Evolutionary conservation across 495 filamentous ascomycete genomes (phyloP), one percentile per base, ranked within the genome.

Genomic region (Tirmania nivea): DNA sequence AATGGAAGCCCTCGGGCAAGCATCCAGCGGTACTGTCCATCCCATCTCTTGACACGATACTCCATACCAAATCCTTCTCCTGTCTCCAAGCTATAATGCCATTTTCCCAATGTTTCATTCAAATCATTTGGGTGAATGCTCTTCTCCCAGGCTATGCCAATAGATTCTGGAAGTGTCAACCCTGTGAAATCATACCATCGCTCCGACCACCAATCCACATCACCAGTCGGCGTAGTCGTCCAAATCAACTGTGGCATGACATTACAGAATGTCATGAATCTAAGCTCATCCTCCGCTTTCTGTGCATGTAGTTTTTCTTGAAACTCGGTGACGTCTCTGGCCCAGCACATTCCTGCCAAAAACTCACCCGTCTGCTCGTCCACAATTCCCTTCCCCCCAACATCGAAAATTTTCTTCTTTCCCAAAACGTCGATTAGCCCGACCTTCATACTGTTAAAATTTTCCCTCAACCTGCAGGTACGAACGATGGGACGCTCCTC

Each of bases 181-280:
- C 81, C 80, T 0, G 81, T 86, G 59, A 80, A 84, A 49, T 75
- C 72, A 53, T 82, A 84, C 79, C 81, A 85, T 21, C 77, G 65
- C 39, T 73, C 70, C 21, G 77, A 79, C 59, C 75, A 84, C 65
- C 79, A 84, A 58, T 84, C 81, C 55, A 76, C 71, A 16, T 63
- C 52, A 1, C 81, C 80, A 10, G 76, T 70, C 2, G 77, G 69
- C 4, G 60, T 74, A 0, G 77, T 73, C 0, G 79, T 81, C 80
- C 79, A 84, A 42, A 76, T 71, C 67, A 83, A 70, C 60, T 79
- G 77, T 9, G 81, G 81, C 69, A 84, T 78, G 16, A 74, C 75
- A 52, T 84, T 79, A 56, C 77, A 80, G 52, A 85, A 84, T 11
- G 77, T 65, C 59, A 75, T 71, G 57, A 86, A 84, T 49, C 79